Evolutionary conservation across 352 stramenopile genomes (phyloP).

Genomic region (Pythium guiyangense): DNA sequence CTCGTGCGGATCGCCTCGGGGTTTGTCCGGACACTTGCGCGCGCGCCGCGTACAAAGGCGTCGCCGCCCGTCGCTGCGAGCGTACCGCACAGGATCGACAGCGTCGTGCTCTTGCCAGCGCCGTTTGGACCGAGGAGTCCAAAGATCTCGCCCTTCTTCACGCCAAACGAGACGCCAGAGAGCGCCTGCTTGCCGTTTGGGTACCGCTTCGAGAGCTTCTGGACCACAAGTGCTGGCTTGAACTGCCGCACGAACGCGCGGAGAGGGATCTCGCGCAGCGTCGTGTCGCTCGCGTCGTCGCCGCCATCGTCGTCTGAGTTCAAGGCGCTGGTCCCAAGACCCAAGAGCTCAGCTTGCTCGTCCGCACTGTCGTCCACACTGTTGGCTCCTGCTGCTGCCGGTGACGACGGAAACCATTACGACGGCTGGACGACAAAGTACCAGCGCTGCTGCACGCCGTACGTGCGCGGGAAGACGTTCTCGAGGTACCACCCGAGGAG

Average conservation of each 20-base stretch:
- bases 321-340: constrained; percentile 4
- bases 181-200: constrained; percentile 77
- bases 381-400: no score
- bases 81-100: no score
- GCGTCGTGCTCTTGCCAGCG: no score
- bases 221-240: constrained; percentile 52
- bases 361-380: constrained; percentile 3
- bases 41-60: no score
- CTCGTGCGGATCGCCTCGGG: no score
- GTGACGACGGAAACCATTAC: constrained; percentile 76
- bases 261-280: constrained; percentile 43
- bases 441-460: constrained; percentile 89
- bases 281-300: constrained; percentile 55
- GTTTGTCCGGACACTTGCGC: no score
- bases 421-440: constrained; percentile 88
- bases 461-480: constrained; percentile 89
- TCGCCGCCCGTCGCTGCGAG: no score
- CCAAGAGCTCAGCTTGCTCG: constrained; percentile 16
- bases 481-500: constrained; percentile 93
- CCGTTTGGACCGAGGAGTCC: no score
- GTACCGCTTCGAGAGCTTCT: constrained; percentile 61
- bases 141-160: no score
- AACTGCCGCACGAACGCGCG: constrained; percentile 57
- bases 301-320: constrained; percentile 11
- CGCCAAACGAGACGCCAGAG: constrained; percentile 79